A percentile compares a stretch with the other conserved stretches of the same genome.
These are phyloP conservation scores for Grosmannia huntii DNA, from an alignment of 2,329 filamentous ascomycete species.

Conservation along the genomic window DNA sequence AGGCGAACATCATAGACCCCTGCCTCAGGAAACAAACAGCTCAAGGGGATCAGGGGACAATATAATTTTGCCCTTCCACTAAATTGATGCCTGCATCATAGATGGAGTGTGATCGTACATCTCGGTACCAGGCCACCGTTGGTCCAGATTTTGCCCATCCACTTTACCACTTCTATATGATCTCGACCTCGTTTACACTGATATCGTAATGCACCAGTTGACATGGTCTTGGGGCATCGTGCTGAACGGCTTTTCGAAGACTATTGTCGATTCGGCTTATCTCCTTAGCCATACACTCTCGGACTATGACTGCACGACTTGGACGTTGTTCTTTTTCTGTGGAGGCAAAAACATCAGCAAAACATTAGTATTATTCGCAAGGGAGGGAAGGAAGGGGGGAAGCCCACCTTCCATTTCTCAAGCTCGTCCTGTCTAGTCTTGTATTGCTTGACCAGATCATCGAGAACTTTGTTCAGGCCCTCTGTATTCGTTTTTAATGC, in stretches of 20 bases:
- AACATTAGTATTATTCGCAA: not conserved
- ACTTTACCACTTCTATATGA: not conserved
- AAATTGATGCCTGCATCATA: not conserved
- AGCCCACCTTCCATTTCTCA: conserved; percentile 90
- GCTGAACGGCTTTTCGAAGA: not conserved
- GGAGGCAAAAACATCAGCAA: conserved; percentile 3
- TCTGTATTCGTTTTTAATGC: conserved; percentile 89
- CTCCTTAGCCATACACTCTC: not conserved
- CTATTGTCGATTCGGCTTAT: not conserved
- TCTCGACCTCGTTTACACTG: not conserved
- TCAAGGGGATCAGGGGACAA: not conserved
- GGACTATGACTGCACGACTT: conserved; percentile 64
- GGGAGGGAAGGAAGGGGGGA: not conserved
- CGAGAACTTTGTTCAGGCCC: conserved; percentile 83
- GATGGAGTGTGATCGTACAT: not conserved
- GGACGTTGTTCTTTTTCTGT: conserved; percentile 82
- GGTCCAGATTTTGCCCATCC: not conserved
- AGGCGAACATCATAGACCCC: not conserved
- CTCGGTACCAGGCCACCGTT: not conserved
- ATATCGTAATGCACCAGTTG: not conserved
- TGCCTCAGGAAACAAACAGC: not conserved
- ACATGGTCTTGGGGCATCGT: not conserved
- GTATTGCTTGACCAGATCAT: conserved; percentile 93
- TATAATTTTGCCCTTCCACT: not conserved
- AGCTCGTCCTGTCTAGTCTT: conserved; percentile 88